phyloP scores from a whole-genome alignment of 495 filamentous ascomycete genomes.

The Penicillium arizonense region DNA sequence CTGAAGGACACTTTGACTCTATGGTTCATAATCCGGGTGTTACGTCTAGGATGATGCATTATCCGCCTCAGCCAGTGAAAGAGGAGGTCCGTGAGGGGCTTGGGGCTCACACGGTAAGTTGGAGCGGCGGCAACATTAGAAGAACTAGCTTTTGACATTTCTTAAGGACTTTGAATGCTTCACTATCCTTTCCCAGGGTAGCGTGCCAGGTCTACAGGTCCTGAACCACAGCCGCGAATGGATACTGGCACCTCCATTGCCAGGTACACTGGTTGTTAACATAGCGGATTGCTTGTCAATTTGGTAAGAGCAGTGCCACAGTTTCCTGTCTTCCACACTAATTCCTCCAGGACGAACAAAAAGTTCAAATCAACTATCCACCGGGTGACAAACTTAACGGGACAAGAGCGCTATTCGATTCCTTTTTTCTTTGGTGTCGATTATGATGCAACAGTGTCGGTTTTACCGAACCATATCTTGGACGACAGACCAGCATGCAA shows the following conservation, averaged over 20 bases:
- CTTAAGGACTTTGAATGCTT: conserved; percentile 47
- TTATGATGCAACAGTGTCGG: conserved; percentile 28
- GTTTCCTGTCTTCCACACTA: background rate
- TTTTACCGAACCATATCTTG: conserved; percentile 18
- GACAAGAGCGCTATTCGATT: conserved; percentile 44
- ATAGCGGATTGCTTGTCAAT: conserved; percentile 47
- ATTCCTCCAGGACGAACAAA: conserved; percentile 30
- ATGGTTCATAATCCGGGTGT: conserved; percentile 41
- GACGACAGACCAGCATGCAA: conserved; percentile 11
- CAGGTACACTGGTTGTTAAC: conserved; percentile 49
- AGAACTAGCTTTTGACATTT: background rate
- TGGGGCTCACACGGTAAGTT: conserved; percentile 41
- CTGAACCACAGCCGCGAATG: conserved; percentile 38
- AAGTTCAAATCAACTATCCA: conserved; percentile 50
- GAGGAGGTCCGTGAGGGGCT: conserved; percentile 40
- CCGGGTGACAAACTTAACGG: conserved; percentile 47
- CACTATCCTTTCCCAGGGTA: conserved; percentile 38
- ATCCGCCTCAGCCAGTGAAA: conserved; percentile 34
- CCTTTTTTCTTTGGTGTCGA: conserved; percentile 47
- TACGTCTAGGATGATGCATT: conserved; percentile 44
- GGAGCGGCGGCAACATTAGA: background rate
- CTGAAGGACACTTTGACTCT: conserved; percentile 43
- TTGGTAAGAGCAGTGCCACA: conserved; percentile 26
- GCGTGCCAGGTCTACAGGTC: conserved; percentile 45
- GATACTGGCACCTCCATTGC: conserved; percentile 42